Evolutionary conservation across 441 rosid genomes (phyloP).

Genomic region (Viola pubescens): DNA sequence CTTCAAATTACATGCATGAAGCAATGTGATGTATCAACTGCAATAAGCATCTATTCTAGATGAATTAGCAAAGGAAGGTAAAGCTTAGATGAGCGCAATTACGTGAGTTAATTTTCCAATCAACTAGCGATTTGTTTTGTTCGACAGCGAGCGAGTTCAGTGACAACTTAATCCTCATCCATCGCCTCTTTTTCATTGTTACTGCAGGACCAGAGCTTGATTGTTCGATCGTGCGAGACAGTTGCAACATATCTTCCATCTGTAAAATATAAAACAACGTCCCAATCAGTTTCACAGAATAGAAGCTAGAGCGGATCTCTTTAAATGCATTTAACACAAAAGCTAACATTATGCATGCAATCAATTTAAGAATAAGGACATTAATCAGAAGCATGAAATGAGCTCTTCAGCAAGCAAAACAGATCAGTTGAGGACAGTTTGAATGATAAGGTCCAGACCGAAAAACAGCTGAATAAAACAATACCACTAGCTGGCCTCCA

Average conservation of each 20-base stretch:
- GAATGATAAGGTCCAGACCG: neutral
- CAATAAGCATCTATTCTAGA: neutral
- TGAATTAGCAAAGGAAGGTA: too few relatives aligned
- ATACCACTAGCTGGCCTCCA: too few relatives aligned
- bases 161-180: slow-evolving; percentile 24
- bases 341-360: neutral
- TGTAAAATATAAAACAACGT: slow-evolving; percentile 15
- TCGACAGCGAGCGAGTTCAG: neutral
- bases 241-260: slow-evolving; percentile 43
- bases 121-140: neutral
- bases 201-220: slow-evolving; percentile 50
- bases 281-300: neutral
- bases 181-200: slow-evolving; percentile 23
- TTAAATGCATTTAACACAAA: too few relatives aligned
- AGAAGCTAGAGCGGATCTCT: too few relatives aligned
- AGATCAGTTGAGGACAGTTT: neutral
- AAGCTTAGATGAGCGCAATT: neutral
- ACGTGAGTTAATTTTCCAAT: neutral
- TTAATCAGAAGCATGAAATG: neutral
- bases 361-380: neutral
- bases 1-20: neutral
- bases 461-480: too few relatives aligned
- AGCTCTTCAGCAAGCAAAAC: neutral
- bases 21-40: neutral
- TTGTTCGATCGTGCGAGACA: slow-evolving; percentile 51